Percentiles rank a stretch among this genome's conserved stretches.
phyloP scores from a whole-genome alignment of 2,329 filamentous ascomycete genomes.

The Orbilia brochopaga region DNA sequence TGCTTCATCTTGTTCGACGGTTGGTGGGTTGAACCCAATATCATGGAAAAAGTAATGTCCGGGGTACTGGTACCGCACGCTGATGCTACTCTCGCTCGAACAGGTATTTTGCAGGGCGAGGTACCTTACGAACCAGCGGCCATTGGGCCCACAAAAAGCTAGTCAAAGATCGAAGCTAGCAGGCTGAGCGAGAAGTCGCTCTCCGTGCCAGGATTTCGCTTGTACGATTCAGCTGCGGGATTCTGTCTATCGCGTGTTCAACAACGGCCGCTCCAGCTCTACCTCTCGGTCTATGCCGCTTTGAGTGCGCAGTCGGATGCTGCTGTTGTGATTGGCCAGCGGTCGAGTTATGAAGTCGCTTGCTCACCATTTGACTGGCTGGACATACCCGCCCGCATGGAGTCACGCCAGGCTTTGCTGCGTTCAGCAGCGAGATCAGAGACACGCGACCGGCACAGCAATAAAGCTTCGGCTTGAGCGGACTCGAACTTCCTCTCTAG shows the following conservation, averaged over 20 bases:
- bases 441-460: constrained; percentile 26
- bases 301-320: constrained; percentile 27
- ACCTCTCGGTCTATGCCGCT: constrained; percentile 18
- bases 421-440: constrained; percentile 32
- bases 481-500: constrained; percentile 40
- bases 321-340: constrained; percentile 29
- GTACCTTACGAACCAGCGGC: constrained; percentile 16
- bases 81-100: constrained; percentile 44
- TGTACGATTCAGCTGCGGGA: constrained; percentile 34
- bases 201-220: constrained; percentile 28
- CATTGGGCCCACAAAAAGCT: constrained; percentile 18
- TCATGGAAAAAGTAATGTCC: constrained; percentile 50
- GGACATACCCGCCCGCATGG: constrained; percentile 43
- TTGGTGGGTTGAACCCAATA: constrained; percentile 36
- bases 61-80: constrained; percentile 48
- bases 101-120: constrained; percentile 47
- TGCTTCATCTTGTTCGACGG: constrained; percentile 49
- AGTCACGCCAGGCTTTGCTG: constrained; percentile 17
- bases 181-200: constrained; percentile 40
- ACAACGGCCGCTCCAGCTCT: constrained; percentile 37
- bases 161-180: constrained; percentile 35
- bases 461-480: constrained; percentile 16
- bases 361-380: constrained; percentile 44
- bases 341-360: constrained; percentile 33
- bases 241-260: constrained; percentile 14